A percentile compares a stretch with the other conserved stretches of the same genome.
Evolutionary conservation across 1,284 basidiomycete species (phyloP).

Genomic region (Papiliotrema fonsecae): DNA sequence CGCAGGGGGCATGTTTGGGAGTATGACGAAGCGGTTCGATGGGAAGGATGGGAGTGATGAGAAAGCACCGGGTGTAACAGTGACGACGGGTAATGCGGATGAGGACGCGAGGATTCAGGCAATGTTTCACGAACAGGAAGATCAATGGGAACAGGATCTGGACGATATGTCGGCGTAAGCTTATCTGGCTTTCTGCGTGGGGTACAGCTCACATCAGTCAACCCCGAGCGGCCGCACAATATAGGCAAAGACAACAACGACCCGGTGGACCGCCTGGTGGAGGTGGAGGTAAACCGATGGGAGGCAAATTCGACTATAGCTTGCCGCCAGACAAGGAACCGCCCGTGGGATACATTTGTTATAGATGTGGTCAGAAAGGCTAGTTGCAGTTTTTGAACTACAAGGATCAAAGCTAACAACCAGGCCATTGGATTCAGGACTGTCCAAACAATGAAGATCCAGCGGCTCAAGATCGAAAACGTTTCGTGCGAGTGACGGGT

Average conservation of each 20-base stretch:
- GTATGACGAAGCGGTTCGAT: constrained; percentile 86
- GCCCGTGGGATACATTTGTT: constrained; percentile 96
- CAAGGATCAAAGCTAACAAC: constrained; percentile 1
- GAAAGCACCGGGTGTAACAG: constrained; percentile 23
- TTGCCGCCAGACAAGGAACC: constrained; percentile 52
- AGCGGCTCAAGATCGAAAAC: constrained; percentile 86
- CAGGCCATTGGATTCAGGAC: constrained; percentile 99
- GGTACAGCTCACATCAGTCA: constrained; percentile 4
- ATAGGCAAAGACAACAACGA: constrained; percentile 7
- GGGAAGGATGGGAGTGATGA: constrained; percentile 60
- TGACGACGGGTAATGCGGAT: constrained; percentile 43
- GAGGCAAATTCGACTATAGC: constrained; percentile 36
- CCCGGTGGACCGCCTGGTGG: constrained; percentile 43
- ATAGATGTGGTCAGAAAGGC: constrained; percentile 98
- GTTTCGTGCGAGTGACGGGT: constrained; percentile 96
- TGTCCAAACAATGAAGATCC: constrained; percentile 97
- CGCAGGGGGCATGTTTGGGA: constrained; percentile 34
- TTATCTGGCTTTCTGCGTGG: background rate
- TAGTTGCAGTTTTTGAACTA: constrained; percentile 26
- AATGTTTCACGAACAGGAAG: constrained; percentile 42
- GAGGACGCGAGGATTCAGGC: constrained; percentile 46
- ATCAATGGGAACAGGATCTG: constrained; percentile 46
- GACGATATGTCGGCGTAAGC: constrained; percentile 46
- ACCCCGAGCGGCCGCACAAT: constrained; percentile 9
- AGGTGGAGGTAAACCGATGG: constrained; percentile 57